Evolutionary conservation across 257 asterid species (phyloP), one percentile per base, ranked within the genome.

Genomic region (Przewalskia tangutica): DNA sequence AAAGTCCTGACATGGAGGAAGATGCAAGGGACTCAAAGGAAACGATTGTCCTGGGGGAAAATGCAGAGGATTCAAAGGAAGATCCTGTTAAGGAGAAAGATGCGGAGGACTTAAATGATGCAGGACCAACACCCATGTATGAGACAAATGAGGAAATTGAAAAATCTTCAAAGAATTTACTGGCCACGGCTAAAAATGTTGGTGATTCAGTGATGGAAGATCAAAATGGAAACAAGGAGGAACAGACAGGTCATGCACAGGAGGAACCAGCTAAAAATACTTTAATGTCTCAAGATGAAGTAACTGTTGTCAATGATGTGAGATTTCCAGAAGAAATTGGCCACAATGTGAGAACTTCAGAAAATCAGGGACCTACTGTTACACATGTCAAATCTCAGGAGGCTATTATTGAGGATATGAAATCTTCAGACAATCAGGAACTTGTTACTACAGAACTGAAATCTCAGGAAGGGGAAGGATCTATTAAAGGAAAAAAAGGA

Each of bases 381-480:
- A 13, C 60, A 60, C 79, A 62, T 83, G 81, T 58, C 83, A 81
- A 84, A 84, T 54, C 81, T 77, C 68, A 77, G 32, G 88, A 84
- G 53, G 64, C 84, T 62, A 71, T 66, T 73, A 11, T 48, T 80
- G 17, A 40, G 63, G 82, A 80, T 84, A 77, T 53, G 82, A 85
- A 75, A 85, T 58, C 81, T 67, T 58, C 59, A 82, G 82, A 46
- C 18, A 38, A 48, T 11, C 67, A 11, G 13, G 82, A 58, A 60
- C 68, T 81, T 62, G 73, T 66, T 66, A 23, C 51, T 77, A 17
- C 53, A 60, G 83, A 80, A 81, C 70, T 48, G 79, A 86, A 85
- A 84, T 50, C 63, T 77, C 64, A 60, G 83, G 83, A 88, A 84
- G 86, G 71, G 81, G 76, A 67, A 82, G 84, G 81, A 81, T 82